Evolutionary conservation across 805 yeast species (phyloP), one percentile per base, ranked within the genome.

Genomic region (Metschnikowia lunata): DNA sequence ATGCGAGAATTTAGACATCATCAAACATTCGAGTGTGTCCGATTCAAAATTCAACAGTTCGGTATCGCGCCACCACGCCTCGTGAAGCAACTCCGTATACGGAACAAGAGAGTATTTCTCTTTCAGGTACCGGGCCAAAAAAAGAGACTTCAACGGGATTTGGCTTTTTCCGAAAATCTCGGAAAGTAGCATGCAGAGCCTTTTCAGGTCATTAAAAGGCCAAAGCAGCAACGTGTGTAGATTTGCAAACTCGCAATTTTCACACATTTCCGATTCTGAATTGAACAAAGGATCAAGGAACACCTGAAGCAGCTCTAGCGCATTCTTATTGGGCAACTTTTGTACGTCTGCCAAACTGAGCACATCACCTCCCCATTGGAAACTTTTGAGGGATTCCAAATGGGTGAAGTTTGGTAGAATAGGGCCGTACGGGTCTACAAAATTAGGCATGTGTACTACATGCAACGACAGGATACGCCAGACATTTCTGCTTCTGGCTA

Each of bases 371-470:
- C 46, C 52, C 73, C 63, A 74, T 36, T 58, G 55, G 36, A 62
- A 55, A 45, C 69, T 71, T 39, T 47, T 52, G 40, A 61, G 58
- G 44, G 52, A 49, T 10, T 35, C 34, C 42, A 71, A 48, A 1
- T 48, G 50, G 1, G 36, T 38, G 40, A 74, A 62, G 29, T 64
- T 65, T 5, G 45, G 41, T 5, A 49, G 39, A 8, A 74, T 55
- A 30, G 42, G 50, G 28, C 48, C 50, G 26, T 59, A 56, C 34
- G 67, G 57, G 34, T 67, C 64, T 26, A 72, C 61, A 23, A 74
- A 69, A 47, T 72, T 75, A 0, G 79, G 79, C 5, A 75, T 50
- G 23, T 58, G 55, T 1, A 66, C 53, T 39, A 71, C 62, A 37
- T 60, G 64, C 18, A 75, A 50, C 12, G 53, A 49, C 34, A 52